Conservation (phyloP, 1,139 yeast genomes). For the Lodderomyces beijingensis region DNA sequence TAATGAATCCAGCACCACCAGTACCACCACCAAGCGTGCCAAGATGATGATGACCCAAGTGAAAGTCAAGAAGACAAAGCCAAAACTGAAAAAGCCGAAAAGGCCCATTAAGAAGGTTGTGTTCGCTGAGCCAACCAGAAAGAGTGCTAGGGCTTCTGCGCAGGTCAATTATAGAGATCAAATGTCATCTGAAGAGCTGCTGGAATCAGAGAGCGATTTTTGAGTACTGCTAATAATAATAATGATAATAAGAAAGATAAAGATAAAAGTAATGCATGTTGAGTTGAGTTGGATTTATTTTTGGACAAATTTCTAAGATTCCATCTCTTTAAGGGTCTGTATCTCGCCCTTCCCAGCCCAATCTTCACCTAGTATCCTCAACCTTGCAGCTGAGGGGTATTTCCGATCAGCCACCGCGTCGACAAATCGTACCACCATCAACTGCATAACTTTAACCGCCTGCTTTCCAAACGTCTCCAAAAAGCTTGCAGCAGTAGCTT, state of each 20-base stretch:
- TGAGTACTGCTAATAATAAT: no score
- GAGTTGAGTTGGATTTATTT: no score
- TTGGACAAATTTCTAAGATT: constrained; percentile 23
- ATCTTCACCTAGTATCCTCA: constrained; percentile 73
- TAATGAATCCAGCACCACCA: background rate
- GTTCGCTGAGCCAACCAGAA: constrained; percentile 20
- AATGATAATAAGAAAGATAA: no score
- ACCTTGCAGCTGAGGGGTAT: constrained; percentile 74
- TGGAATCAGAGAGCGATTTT: constrained; percentile 5
- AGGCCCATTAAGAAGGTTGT: background rate
- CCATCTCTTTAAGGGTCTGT: constrained; percentile 51
- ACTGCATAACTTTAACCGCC: constrained; percentile 54
- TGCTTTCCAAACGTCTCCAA: constrained; percentile 60
- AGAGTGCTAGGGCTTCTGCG: constrained; percentile 38
- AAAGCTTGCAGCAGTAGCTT: constrained; percentile 63
- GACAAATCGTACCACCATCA: constrained; percentile 42
- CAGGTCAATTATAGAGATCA: constrained; percentile 36
- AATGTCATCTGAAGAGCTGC: constrained; percentile 12
- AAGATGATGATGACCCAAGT: no score
- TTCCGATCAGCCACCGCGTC: constrained; percentile 41
- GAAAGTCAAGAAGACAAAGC: constrained; percentile 3
- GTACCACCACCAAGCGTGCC: no score
- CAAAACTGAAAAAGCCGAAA: constrained; percentile 3
- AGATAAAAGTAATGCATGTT: no score
- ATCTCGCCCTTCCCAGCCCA: constrained; percentile 49